Evolutionary conservation across 2,329 filamentous ascomycete species (phyloP).

Genomic region (Penicillium sp.): DNA sequence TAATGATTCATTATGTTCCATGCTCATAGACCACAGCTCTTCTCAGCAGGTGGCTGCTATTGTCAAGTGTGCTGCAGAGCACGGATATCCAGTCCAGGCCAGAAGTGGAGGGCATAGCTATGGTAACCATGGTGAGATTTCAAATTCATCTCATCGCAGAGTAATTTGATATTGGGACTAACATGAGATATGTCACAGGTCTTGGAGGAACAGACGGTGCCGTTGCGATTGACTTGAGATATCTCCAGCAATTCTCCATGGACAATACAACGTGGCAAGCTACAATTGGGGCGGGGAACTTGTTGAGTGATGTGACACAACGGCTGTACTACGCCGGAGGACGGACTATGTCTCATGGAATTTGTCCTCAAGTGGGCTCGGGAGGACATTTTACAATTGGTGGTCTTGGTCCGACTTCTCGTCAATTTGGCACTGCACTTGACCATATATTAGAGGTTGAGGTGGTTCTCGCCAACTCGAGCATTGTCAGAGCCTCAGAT

Average conservation of each 20-base stretch:
- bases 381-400: conserved; percentile 41
- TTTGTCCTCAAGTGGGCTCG: conserved; percentile 35
- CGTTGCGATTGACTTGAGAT: conserved; percentile 31
- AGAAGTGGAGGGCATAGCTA: conserved; percentile 57
- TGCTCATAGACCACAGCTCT: background rate
- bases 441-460: conserved; percentile 50
- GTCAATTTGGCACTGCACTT: conserved; percentile 51
- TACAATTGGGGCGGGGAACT: conserved; percentile 35
- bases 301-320: conserved; percentile 21
- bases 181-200: background rate
- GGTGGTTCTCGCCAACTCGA: conserved; percentile 47
- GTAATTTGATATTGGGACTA: background rate
- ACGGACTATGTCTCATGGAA: conserved; percentile 37
- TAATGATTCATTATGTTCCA: background rate
- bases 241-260: conserved; percentile 34
- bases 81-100: conserved; percentile 49
- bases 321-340: conserved; percentile 28
- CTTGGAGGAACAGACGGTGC: conserved; percentile 28
- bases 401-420: conserved; percentile 39
- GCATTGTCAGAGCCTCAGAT: conserved; percentile 31
- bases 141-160: background rate
- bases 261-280: conserved; percentile 31
- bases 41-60: conserved; percentile 46
- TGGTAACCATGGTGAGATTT: conserved; percentile 44
- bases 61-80: conserved; percentile 46